Percentiles rank a stretch among this genome's conserved stretches.
phyloP scores from a whole-genome alignment of 108 stramenopile species.

The Hondaea fermentalgiana region DNA sequence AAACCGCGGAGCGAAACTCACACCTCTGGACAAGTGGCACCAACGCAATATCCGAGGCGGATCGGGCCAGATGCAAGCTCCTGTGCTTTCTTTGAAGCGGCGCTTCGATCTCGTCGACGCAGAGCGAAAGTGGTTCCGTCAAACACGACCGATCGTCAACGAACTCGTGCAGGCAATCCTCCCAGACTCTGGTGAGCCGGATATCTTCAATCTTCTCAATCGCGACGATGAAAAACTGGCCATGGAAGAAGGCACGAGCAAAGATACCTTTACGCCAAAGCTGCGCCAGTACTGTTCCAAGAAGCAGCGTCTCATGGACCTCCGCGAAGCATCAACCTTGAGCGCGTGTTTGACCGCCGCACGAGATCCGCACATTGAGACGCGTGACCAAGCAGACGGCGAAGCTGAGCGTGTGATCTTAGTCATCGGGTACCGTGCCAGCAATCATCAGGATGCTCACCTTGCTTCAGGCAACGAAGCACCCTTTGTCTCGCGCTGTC shows the following conservation, averaged over 20 bases:
- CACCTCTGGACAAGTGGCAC: background rate
- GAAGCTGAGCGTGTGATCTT: background rate
- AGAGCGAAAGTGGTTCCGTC: background rate
- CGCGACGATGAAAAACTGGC: background rate
- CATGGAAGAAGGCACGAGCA: conserved; percentile 13
- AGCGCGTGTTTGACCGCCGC: background rate
- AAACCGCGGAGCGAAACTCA: background rate
- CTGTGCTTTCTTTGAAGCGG: background rate
- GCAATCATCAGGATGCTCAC: background rate
- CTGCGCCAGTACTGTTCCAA: conserved; percentile 11
- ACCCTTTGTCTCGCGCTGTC: conserved; percentile 2
- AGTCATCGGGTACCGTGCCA: conserved; percentile 9
- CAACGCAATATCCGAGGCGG: background rate
- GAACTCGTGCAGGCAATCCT: background rate
- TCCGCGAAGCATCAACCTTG: background rate
- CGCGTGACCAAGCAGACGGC: background rate
- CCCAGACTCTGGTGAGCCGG: conserved; percentile 9
- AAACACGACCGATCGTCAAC: background rate
- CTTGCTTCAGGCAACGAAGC: background rate
- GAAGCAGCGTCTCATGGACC: conserved; percentile 6
- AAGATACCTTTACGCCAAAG: background rate
- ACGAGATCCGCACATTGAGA: background rate
- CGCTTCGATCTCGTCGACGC: background rate
- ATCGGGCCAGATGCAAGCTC: background rate
- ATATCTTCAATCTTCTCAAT: conserved; percentile 16